A percentile compares a stretch with the other conserved stretches of the same genome.
Evolutionary conservation across 2,329 filamentous ascomycete species (phyloP).

Genomic region (Cercospora zeina): DNA sequence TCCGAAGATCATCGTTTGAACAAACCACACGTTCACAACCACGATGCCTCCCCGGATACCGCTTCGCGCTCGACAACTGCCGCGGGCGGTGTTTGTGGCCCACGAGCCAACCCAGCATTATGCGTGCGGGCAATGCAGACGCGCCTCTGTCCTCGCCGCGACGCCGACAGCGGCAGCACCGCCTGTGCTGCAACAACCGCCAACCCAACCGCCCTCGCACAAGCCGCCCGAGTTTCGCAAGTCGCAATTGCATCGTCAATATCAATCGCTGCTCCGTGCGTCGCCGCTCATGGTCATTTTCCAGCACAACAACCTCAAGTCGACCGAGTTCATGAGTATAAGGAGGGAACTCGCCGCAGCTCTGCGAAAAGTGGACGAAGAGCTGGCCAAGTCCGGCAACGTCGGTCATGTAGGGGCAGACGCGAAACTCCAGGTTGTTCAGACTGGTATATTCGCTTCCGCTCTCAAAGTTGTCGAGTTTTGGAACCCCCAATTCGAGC

Average conservation of each 20-base stretch:
- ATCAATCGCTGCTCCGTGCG: constrained; percentile 83
- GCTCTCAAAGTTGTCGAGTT: constrained; percentile 86
- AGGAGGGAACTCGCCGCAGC: constrained; percentile 66
- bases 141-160: constrained; percentile 49
- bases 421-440: constrained; percentile 74
- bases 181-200: constrained; percentile 54
- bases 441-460: constrained; percentile 84
- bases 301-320: constrained; percentile 74
- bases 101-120: constrained; percentile 28
- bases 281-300: constrained; percentile 84
- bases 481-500: constrained; percentile 51
- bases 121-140: constrained; percentile 46
- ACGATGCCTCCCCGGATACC: constrained; percentile 57
- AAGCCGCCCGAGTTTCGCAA: constrained; percentile 85
- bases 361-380: constrained; percentile 65
- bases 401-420: constrained; percentile 48
- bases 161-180: constrained; percentile 39
- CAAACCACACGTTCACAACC: not conserved
- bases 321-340: constrained; percentile 72
- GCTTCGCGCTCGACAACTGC: constrained; percentile 43
- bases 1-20: not conserved
- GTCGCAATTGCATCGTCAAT: constrained; percentile 81
- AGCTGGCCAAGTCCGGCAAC: constrained; percentile 60
- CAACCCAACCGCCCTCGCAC: constrained; percentile 82
- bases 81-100: not conserved